Evolutionary conservation across 2,329 filamentous ascomycete species (phyloP), one percentile per base, ranked within the genome.

Genomic region (Akanthomyces dipterigenus): DNA sequence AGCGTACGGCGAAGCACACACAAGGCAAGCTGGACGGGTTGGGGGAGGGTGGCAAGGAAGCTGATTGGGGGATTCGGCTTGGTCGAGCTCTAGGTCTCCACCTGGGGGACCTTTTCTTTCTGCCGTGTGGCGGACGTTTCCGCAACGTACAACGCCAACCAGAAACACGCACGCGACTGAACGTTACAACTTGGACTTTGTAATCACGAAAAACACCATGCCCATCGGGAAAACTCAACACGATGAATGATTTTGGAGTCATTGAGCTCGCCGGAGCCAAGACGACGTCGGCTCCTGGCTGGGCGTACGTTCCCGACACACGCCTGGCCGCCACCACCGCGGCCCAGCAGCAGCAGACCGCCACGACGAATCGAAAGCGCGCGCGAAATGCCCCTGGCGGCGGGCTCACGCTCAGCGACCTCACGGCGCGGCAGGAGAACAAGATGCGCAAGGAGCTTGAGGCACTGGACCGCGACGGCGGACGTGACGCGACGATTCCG

Each of bases 241-340:
- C 4, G 31, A 34, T 86, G 82, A 83, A 85, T 70, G 85, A 87
- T 69, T 88, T 88, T 67, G 88, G 90, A 68, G 91, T 98, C 68
- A 87, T 96, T 75, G 88, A 96, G 67, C 79, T 97, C 62, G 89
- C 91, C 40, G 86, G 85, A 70, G 79, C 86, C 31, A 86, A 85
- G 64, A 86, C 86, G 18, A 84, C 85, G 49, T 79, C 83, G 49
- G 89, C 91, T 1, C 92, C 93, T 1, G 93, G 93, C 69, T 98
- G 92, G 89, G 91, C 91, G 14, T 96, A 96, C 72, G 90, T 97
- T 1, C 87, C 92, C 34, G 91, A 96, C 70, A 87, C 83, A 71
- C 82, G 73, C 46, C 80, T 83, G 61, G 81, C 84, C 60, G 50
- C 34, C n/a, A n/a, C 36, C 26, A 22, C 34, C n/a, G 28, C 46